These are phyloP conservation scores for Flaveria trinervia DNA, from an alignment of 129 eudicot genomes.

Conservation along the genomic window DNA sequence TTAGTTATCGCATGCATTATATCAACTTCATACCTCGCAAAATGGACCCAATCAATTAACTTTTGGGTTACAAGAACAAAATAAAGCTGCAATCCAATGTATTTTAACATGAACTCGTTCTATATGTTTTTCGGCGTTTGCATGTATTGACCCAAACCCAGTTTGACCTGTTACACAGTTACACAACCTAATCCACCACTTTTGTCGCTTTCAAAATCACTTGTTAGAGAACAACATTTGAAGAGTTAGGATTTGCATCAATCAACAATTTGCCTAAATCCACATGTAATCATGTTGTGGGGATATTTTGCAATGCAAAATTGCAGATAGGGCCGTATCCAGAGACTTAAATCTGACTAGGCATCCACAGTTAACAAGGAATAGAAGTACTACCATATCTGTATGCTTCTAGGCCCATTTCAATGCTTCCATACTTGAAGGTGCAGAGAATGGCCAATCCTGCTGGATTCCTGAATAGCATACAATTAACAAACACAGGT, in stretches of 20 bases:
- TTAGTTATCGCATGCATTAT: not conserved
- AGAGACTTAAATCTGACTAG: not conserved
- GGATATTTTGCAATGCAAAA: not conserved
- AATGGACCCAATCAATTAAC: not conserved
- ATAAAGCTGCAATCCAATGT: too few species aligned
- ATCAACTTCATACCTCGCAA: not conserved
- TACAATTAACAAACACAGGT: not conserved
- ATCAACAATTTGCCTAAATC: not conserved
- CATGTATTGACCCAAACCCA: not conserved
- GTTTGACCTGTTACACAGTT: not conserved
- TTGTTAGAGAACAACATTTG: not conserved
- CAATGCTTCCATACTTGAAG: slow-evolving; percentile 89
- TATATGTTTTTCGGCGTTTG: not conserved
- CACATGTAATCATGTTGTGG: not conserved
- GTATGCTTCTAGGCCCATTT: slow-evolving; percentile 96
- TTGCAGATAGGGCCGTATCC: not conserved
- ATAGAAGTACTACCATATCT: slow-evolving; percentile 60
- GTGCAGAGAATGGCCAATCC: slow-evolving; percentile 96
- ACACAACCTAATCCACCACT: not conserved
- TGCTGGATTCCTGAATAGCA: slow-evolving; percentile 74
- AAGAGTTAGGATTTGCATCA: not conserved
- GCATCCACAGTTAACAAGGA: slow-evolving; percentile 5
- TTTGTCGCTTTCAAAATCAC: not conserved
- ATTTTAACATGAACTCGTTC: not conserved
- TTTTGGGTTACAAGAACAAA: too few species aligned